Evolutionary conservation across 225 moss, liverwort and hornwort species (phyloP).

Genomic region (Neckera pumila): DNA sequence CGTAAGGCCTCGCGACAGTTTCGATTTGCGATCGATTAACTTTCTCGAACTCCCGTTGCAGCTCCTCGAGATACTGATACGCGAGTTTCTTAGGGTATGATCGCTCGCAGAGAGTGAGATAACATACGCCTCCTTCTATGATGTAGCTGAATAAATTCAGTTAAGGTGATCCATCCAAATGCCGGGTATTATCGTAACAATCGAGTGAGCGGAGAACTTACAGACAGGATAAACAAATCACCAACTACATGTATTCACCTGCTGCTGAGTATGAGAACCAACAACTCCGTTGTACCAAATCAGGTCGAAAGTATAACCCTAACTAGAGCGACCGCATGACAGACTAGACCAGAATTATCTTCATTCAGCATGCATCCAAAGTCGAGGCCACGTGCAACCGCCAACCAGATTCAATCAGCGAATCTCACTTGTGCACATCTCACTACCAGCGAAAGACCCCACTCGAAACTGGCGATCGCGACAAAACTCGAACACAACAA

Average conservation of each 20-base stretch:
- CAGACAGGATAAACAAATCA: not conserved
- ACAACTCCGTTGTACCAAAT: not conserved
- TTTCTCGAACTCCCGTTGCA: conserved; percentile 97
- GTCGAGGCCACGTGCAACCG: not conserved
- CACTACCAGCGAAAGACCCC: not conserved
- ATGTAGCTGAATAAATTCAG: conserved; percentile 60
- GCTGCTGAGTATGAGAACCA: not conserved
- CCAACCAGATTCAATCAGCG: not conserved
- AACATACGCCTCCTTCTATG: conserved; percentile 98
- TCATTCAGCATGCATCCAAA: not conserved
- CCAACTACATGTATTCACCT: not conserved
- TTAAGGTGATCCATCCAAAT: conserved; percentile 24
- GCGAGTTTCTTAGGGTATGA: conserved; percentile 99
- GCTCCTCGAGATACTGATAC: conserved; percentile 95
- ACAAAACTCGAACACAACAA: not conserved
- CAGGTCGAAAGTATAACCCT: not conserved
- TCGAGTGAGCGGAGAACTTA: not conserved
- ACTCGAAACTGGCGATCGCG: not conserved
- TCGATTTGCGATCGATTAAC: conserved; percentile 98
- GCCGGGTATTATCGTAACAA: not conserved
- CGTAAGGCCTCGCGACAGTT: conserved; percentile 97
- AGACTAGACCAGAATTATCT: not conserved
- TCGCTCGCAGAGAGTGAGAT: conserved; percentile 95
- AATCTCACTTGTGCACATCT: not conserved
- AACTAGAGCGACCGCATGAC: not conserved